Evolutionary conservation across 345 rosid genomes (phyloP), one percentile per base, ranked within the genome.

Genomic region (Gossypium mustelinum): DNA sequence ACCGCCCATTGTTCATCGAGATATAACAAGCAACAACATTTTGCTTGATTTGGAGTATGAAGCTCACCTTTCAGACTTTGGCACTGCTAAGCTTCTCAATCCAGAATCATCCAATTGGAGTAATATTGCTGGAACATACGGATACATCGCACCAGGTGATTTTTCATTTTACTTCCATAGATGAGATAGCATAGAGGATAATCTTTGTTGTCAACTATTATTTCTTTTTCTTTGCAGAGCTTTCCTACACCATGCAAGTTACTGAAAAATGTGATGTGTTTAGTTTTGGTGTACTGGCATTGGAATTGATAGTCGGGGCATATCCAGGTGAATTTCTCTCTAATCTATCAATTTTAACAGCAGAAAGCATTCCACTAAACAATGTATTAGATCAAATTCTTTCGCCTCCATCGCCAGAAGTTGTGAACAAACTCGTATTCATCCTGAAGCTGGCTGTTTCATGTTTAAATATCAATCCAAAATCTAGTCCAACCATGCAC

Each of bases 381-480:
- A 44, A 70, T 18, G 58, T 78, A 17, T 34, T 77, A 11, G 84
- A 81, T 39, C 61, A 24, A 16, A 80, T 80, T 29, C 78, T 86
- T 48, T 69, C 79, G 4, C 60, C 69, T 8, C 84, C 84, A 12
- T 29, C 58, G 20, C 74, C 77, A 51, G 74, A 75, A 56, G 60
- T 50, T 70, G 58, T 83, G 61, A 75, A 45, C 6, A 51, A 81
- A 54, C 48, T 81, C 27, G 17, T 7, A 22, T 18, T 17, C 57
- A 70, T 80, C 47, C 7, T 82, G 4, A 77, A 79, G 43, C 20
- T 84, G 2, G 84, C 84, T 4, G 27, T 57, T 43, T 12, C 74
- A 25, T 86, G 87, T 75, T 68, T 84, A 11, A 4, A 59, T 14
- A 41, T 5, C 41, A 84, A 78, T 65, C 89, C 87, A 18, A 77